These are phyloP conservation scores for Leptosphaerulina australis DNA, from an alignment of 2,329 filamentous ascomycete genomes.

Conservation along the genomic window DNA sequence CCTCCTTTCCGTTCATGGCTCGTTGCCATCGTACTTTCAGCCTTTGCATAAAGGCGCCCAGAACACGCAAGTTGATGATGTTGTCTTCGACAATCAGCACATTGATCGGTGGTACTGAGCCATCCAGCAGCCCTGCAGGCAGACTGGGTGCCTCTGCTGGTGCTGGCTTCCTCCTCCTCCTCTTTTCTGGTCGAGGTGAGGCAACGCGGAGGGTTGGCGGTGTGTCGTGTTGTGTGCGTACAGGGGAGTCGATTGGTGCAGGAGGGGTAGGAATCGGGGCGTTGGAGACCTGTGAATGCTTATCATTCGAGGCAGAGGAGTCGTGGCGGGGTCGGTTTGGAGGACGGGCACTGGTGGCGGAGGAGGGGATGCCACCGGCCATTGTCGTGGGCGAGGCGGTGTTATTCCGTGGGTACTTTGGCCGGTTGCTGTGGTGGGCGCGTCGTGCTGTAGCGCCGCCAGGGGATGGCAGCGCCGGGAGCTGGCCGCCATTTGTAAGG, in stretches of 20 bases:
- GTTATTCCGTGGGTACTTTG: conserved; percentile 70
- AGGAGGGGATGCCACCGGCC: conserved; percentile 44
- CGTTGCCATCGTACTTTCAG: conserved; percentile 96
- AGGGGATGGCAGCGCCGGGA: conserved; percentile 81
- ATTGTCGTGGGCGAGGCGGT: conserved; percentile 81
- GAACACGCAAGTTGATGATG: conserved; percentile 90
- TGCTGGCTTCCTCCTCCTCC: conserved; percentile 53
- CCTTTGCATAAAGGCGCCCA: conserved; percentile 94
- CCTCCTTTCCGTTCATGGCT: conserved; percentile 93
- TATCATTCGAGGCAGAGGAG: conserved; percentile 52
- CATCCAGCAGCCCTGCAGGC: conserved; percentile 70
- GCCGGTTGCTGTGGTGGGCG: conserved; percentile 62
- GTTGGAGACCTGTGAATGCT: conserved; percentile 50
- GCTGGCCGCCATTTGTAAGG: conserved; percentile 73
- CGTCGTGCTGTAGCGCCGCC: conserved; percentile 56
- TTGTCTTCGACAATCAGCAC: conserved; percentile 98
- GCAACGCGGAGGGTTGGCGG: conserved; percentile 57
- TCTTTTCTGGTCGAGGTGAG: conserved; percentile 59
- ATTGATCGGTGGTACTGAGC: conserved; percentile 90
- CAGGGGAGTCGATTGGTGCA: conserved; percentile 52
- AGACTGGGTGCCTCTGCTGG: conserved; percentile 49
- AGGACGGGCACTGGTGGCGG: conserved; percentile 46
- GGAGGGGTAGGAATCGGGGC: conserved; percentile 64
- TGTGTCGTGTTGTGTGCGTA: conserved; percentile 45
- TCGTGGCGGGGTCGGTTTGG: conserved; percentile 46